Evolutionary conservation across 1,139 yeast genomes (phyloP), one percentile per base, ranked within the genome.

Genomic region (Taphrina flavorubra): DNA sequence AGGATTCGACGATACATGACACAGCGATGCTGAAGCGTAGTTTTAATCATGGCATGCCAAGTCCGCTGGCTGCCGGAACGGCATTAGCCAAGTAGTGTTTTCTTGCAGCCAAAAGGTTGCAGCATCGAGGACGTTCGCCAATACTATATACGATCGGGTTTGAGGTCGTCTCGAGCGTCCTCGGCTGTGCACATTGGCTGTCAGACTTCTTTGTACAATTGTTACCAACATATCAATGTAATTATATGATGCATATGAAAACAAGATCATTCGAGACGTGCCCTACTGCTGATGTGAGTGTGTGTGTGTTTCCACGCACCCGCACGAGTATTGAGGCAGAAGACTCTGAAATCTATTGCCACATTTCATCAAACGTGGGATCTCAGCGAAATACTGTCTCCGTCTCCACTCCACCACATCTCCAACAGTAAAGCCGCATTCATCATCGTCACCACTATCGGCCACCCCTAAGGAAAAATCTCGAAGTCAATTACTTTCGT

Each of bases 171-270:
- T n/a, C 36, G n/a, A 20, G 53, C 20, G 53, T 20, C 13, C 20
- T 18, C 14, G 34, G 42, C 16, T 31, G 11, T 31, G 18, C 16
- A 11, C 31, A 25, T 25, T 13, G 42, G 25, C 42, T 53, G 25
- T 34, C n/a, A 34, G 42, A 25, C 40, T 58, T 42, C 53, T 58
- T 58, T 44, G 51, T 44, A 58, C 44, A 44, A 44, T 58, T 42
- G 51, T 31, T 44, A 58, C 39, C 47, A 58, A 42, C 25, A 44
- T 58, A 40, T 18, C 49, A 53, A n/a, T 53, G 57, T 53, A 53
- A 53, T 53, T 53, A 14, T 53, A 34, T 14, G 20, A 20, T 49
- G 53, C 53, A 49, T 49, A 49, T 44, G 8, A 13, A 18, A 10
- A 14, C 42, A 39, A 25, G 31, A 39, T 14, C 42, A 39, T 14